Base-by-base conservation (phyloP, 2,329 filamentous ascomycete genomes). In the Fusarium sp. region DNA sequence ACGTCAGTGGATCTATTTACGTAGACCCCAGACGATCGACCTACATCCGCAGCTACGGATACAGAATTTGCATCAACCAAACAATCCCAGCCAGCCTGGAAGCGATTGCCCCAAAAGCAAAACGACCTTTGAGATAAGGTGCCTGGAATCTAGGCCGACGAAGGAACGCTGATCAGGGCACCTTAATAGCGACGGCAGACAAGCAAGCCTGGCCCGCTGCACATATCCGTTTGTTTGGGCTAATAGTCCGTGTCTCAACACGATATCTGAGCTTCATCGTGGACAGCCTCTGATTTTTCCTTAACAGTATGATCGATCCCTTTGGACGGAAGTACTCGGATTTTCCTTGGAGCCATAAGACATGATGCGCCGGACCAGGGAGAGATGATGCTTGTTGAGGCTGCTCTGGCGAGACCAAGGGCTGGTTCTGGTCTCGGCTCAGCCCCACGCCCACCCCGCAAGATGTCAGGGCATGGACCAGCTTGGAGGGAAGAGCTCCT, bases 381-480 rank as follows among this genome's bases (percentile, higher is more conserved):
- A 50, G 35, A 60, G 64, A 66, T 65, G 62, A 65, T 62, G 62
- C 53, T 58, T 64, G 66, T 53, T 40, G 40, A 47, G 53, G 53
- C 40, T 46, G 24, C 35, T 58, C 58, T 63, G 57, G 52, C 52
- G 61, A 53, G 26, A 50, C 39, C 38, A 31, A 57, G 60, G 39
- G 40, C 51, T 40, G 35, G 25, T 38, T 31, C 39, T 46, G 35
- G 46, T 48, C 34, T 34, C 24, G 39, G 40, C 39, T 39, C 25
- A 47, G 34, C 26, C 62, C 63, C 63, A 65, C 62, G 58, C 48
- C 46, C 45, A 46, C 58, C 49, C 62, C 58, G 43, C 58, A 53
- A 60, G 48, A 66, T 65, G 62, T 47, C 45, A 64, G 58, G 44
- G 49, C 62, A 65, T 51, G 58, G 62, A 53, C 52, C 35, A 36